Conservation (phyloP, 805 yeast species). For the Candida bentonensis region DNA sequence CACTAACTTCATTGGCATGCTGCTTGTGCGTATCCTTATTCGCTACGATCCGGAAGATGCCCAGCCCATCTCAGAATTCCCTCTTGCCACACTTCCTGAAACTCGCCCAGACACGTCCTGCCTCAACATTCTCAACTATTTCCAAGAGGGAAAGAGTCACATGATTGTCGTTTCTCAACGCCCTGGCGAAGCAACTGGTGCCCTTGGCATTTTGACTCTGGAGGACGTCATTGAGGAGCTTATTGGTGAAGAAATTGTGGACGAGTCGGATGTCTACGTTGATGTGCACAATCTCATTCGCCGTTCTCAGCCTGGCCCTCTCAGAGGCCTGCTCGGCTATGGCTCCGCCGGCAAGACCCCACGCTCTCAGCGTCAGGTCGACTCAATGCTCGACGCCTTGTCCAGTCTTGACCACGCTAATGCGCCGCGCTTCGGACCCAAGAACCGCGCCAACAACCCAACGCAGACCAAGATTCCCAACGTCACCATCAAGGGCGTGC, state of each 20-base stretch:
- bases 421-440: conserved; percentile 6
- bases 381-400: conserved; percentile 3
- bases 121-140: conserved; percentile 82
- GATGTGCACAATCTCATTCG: conserved; percentile 83
- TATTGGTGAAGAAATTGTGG: conserved; percentile 95
- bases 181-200: conserved; percentile 75
- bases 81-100: conserved; percentile 92
- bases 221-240: conserved; percentile 98
- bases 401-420: conserved; percentile 6
- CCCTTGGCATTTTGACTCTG: conserved; percentile 79
- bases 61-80: conserved; percentile 81
- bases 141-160: conserved; percentile 95
- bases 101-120: conserved; percentile 87
- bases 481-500: conserved; percentile 42
- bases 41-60: conserved; percentile 96
- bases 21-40: conserved; percentile 78
- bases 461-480: conserved; percentile 44
- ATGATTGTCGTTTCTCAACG: conserved; percentile 83
- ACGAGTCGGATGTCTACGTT: conserved; percentile 86
- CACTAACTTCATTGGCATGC: conserved; percentile 85
- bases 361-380: conserved; percentile 4
- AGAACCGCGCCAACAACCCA: conserved; percentile 56
- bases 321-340: conserved; percentile 7
- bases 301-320: conserved; percentile 27
- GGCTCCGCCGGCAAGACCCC: conserved; percentile 2